Conservation (phyloP, 2,329 filamentous ascomycete species). For the Alternaria infectoria region DNA sequence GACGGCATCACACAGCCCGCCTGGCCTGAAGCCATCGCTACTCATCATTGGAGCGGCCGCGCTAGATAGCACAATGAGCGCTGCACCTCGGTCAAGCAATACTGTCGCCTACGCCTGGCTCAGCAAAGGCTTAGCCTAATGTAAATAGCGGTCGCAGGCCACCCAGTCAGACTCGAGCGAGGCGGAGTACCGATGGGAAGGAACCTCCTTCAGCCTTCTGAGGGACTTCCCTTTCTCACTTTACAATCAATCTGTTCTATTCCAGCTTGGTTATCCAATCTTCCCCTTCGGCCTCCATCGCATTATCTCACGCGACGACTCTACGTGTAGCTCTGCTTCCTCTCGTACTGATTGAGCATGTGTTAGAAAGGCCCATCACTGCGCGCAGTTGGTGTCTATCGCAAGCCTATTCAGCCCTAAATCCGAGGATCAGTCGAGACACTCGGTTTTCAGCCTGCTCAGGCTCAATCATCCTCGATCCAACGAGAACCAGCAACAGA, state of each 20-base stretch:
- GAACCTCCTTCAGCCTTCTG: slow-evolving; percentile 2
- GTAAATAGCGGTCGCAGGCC: slow-evolving; percentile 6
- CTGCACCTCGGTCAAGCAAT: slow-evolving; percentile 26
- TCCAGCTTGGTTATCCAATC: background rate
- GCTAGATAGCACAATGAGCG: slow-evolving; percentile 3
- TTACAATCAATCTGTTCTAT: background rate
- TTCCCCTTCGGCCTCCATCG: background rate
- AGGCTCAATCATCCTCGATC: background rate
- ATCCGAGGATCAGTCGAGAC: background rate
- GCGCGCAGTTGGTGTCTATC: background rate
- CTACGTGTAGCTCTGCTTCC: background rate
- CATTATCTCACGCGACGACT: background rate
- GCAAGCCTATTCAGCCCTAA: background rate
- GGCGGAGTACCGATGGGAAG: slow-evolving; percentile 14
- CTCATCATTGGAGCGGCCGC: slow-evolving; percentile 23
- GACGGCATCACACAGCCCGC: slow-evolving; percentile 24
- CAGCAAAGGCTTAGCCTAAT: slow-evolving; percentile 19
- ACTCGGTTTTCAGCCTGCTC: background rate
- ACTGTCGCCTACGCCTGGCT: slow-evolving; percentile 14
- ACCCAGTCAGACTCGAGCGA: slow-evolving; percentile 13
- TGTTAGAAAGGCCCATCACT: background rate
- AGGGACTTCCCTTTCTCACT: slow-evolving; percentile 11
- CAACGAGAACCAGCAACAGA: background rate
- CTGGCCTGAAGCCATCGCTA: slow-evolving; percentile 23
- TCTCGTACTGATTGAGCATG: background rate